A percentile compares a stretch with the other conserved stretches of the same genome.
phyloP scores from a whole-genome alignment of 2,329 filamentous ascomycete species.

The Chrysoporthe austroafricana region DNA sequence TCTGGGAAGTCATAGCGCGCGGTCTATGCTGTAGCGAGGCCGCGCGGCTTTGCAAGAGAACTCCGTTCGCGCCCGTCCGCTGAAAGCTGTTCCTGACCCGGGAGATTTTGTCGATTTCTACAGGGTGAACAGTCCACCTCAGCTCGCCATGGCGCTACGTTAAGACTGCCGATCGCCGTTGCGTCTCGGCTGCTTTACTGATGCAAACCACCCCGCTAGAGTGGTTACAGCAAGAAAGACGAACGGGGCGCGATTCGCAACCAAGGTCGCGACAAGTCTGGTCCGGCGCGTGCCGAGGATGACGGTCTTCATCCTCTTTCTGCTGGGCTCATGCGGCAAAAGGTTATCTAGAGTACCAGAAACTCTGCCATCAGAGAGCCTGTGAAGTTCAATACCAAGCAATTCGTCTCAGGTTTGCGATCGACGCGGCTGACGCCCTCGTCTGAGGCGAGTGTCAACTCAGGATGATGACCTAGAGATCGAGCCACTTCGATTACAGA shows the following conservation, averaged over 20 bases:
- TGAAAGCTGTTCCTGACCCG: background rate
- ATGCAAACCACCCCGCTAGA: background rate
- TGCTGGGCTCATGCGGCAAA: background rate
- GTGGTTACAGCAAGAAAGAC: background rate
- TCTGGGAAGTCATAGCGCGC: no score
- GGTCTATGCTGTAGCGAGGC: background rate
- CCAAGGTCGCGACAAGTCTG: conserved; percentile 4
- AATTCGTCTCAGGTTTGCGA: no score
- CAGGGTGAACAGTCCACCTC: background rate
- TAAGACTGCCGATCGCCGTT: background rate
- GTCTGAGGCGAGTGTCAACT: no score
- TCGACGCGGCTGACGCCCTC: no score
- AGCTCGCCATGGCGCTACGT: background rate
- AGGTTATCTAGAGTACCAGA: background rate
- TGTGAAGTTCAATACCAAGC: background rate
- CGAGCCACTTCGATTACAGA: no score
- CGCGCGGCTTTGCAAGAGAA: background rate
- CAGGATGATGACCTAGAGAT: no score
- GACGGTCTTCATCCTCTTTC: background rate
- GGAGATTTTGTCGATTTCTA: background rate
- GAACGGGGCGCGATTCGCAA: conserved; percentile 3
- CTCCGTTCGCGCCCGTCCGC: background rate
- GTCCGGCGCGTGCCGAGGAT: conserved; percentile 3
- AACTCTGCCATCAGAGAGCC: background rate
- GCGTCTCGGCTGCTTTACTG: background rate